Evolutionary conservation across 2,329 filamentous ascomycete genomes (phyloP).

Genomic region (Pleurostoma richardsiae): DNA sequence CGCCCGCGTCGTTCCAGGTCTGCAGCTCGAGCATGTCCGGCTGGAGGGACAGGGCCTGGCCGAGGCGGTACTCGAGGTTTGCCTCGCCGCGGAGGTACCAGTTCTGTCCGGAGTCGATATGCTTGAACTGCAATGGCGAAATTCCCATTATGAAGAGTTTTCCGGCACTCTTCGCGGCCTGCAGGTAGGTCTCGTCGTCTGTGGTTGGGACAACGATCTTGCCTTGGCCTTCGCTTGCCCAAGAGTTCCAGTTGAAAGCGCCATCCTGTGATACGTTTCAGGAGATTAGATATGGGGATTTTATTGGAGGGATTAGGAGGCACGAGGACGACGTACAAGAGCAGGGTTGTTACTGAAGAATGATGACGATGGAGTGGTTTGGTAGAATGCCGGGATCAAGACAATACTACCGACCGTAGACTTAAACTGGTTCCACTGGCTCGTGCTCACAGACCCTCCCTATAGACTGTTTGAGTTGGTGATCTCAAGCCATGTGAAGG

Average conservation of each 20-base stretch:
- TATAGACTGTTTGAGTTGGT: conserved; percentile 15
- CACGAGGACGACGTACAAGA: conserved; percentile 6
- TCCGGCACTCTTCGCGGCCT: conserved; percentile 16
- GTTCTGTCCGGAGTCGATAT: conserved; percentile 19
- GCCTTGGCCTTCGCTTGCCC: conserved; percentile 16
- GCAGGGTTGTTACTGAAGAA: not conserved
- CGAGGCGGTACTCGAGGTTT: conserved; percentile 25
- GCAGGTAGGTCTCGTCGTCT: conserved; percentile 21
- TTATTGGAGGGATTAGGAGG: no score
- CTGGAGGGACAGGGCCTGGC: conserved; percentile 20
- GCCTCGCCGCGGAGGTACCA: conserved; percentile 29
- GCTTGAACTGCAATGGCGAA: conserved; percentile 31
- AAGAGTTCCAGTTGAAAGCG: conserved; percentile 30
- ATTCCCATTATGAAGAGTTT: conserved; percentile 32
- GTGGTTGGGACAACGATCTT: conserved; percentile 17
- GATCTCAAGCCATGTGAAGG: conserved; percentile 20
- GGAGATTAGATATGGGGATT: conserved; percentile 13
- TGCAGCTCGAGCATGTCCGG: conserved; percentile 31
- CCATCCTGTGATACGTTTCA: conserved; percentile 17
- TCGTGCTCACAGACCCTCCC: conserved; percentile 12
- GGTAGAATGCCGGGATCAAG: conserved; percentile 22
- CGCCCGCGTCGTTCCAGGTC: conserved; percentile 34
- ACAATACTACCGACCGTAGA: conserved; percentile 16
- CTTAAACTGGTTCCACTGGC: conserved; percentile 13
- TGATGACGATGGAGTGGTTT: conserved; percentile 5